Conservation (phyloP, 2,329 filamentous ascomycete species). For the Hymenoscyphus fraxineus region DNA sequence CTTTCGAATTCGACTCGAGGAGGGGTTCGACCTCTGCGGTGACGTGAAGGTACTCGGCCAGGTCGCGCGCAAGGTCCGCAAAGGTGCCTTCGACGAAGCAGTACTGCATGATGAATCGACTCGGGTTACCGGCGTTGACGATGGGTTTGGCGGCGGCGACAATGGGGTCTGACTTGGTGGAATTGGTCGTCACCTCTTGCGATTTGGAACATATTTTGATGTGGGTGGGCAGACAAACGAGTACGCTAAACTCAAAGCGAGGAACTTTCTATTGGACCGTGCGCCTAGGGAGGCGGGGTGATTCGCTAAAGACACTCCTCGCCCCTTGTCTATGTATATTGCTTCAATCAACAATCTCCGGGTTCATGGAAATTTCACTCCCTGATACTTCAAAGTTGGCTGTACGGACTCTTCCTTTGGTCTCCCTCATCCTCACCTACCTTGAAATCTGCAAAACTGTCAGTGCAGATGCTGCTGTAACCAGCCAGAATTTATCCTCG, state of each 20-base stretch:
- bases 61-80: constrained; percentile 87
- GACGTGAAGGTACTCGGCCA: constrained; percentile 88
- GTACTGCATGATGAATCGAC: constrained; percentile 36
- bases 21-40: constrained; percentile 67
- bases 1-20: constrained; percentile 67
- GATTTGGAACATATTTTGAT: constrained; percentile 1
- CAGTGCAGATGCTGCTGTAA: neutral
- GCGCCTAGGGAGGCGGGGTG: neutral
- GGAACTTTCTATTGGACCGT: neutral
- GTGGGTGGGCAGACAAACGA: constrained; percentile 1
- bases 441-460: neutral
- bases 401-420: neutral
- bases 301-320: neutral
- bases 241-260: constrained; percentile 4
- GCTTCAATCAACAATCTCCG: neutral
- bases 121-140: constrained; percentile 2
- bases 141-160: constrained; percentile 5
- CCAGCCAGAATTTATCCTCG: neutral
- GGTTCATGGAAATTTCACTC: neutral
- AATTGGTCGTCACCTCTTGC: neutral
- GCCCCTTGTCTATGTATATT: neutral
- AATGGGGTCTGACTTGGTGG: constrained; percentile 1
- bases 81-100: constrained; percentile 88
- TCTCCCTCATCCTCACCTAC: neutral
- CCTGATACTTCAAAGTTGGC: neutral